A percentile compares a stretch with the other conserved stretches of the same genome.
phyloP scores from a whole-genome alignment of 345 rosid species.

The Arabidopsis arenosa region DNA sequence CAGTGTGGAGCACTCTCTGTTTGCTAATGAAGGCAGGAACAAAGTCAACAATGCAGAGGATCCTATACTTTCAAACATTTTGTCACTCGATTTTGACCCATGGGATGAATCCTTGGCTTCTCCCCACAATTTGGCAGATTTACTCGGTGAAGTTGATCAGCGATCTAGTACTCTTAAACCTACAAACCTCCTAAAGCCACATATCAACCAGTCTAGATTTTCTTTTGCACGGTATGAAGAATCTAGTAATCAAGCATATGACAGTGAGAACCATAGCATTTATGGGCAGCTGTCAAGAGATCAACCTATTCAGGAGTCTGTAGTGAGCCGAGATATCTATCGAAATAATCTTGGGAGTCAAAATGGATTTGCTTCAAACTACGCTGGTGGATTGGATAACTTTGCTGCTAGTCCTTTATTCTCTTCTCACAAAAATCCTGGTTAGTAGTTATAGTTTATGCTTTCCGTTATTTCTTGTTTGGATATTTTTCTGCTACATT shows the following conservation, averaged over 20 bases:
- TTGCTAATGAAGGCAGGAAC: conserved; percentile 51
- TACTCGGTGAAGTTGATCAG: conserved; percentile 64
- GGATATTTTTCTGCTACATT: conserved; percentile 2
- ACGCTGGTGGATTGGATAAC: conserved; percentile 55
- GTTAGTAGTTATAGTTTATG: conserved; percentile 49
- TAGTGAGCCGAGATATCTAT: conserved; percentile 52
- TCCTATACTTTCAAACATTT: conserved; percentile 71
- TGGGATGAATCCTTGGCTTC: conserved; percentile 81
- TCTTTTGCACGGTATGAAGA: conserved; percentile 92
- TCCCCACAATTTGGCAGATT: conserved; percentile 56
- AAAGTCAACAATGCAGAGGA: conserved; percentile 52
- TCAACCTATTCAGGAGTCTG: conserved; percentile 52
- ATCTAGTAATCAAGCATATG: conserved; percentile 51
- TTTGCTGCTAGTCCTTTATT: conserved; percentile 50
- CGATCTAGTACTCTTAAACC: conserved; percentile 58
- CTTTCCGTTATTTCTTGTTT: conserved; percentile 16
- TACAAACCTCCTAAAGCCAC: conserved; percentile 66
- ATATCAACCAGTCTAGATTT: conserved; percentile 82
- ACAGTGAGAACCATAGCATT: conserved; percentile 47
- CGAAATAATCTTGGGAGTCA: conserved; percentile 49
- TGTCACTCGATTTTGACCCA: conserved; percentile 72
- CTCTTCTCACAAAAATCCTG: conserved; percentile 64
- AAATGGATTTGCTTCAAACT: conserved; percentile 62
- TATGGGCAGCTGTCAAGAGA: conserved; percentile 52
- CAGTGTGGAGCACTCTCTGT: conserved; percentile 45